Conservation (phyloP, 2,329 filamentous ascomycete species). For the Alternaria sp. region DNA sequence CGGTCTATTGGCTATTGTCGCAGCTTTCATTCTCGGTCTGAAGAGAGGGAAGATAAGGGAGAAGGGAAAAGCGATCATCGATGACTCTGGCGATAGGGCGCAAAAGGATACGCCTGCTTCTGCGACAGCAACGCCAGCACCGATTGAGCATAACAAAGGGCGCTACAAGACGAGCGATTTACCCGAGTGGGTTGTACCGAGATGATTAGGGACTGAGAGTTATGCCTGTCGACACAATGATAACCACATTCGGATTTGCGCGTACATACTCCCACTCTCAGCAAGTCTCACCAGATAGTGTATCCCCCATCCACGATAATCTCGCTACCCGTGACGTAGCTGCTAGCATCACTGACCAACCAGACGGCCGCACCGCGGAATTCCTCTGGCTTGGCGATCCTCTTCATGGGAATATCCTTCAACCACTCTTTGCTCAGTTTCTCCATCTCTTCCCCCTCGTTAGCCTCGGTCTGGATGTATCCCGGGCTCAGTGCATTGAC, state of each 20-base stretch:
- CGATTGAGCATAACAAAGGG: neutral
- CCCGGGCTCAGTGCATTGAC: conserved; percentile 85
- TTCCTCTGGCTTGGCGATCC: conserved; percentile 49
- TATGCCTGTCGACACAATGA: neutral
- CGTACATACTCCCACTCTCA: neutral
- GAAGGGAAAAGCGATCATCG: neutral
- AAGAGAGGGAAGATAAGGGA: neutral
- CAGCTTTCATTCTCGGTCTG: neutral
- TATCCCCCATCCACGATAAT: conserved; percentile 63
- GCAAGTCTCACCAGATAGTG: conserved; percentile 41
- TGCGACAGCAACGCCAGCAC: neutral
- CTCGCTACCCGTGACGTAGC: conserved; percentile 72
- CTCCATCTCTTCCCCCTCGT: conserved; percentile 36
- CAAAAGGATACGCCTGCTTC: neutral
- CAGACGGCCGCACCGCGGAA: conserved; percentile 42
- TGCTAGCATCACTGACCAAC: conserved; percentile 21
- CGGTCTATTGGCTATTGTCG: neutral
- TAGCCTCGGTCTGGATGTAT: conserved; percentile 84
- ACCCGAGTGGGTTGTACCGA: neutral
- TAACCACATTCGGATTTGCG: neutral
- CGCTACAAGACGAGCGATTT: neutral
- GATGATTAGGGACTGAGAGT: neutral
- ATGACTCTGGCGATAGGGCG: neutral
- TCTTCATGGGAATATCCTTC: conserved; percentile 43
- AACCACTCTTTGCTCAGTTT: conserved; percentile 38